A percentile compares a stretch with the other conserved stretches of the same genome.
Evolutionary conservation across 2,329 filamentous ascomycete species (phyloP).

Genomic region (Neurospora crassa): DNA sequence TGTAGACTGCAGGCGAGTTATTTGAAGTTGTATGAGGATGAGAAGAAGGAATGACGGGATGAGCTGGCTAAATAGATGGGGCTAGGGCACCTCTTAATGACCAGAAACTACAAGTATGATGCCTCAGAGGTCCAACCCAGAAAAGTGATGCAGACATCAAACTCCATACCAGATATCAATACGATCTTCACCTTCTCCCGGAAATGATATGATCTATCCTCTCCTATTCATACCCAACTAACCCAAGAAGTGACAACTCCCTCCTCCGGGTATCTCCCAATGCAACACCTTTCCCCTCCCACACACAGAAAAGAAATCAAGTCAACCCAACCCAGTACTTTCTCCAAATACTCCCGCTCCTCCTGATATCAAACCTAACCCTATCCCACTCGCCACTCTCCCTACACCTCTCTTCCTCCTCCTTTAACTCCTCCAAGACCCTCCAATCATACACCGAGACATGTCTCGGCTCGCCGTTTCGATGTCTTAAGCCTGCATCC

Average conservation of each 20-base stretch:
- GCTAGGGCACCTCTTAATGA: too few relatives aligned
- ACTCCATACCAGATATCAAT: neutral
- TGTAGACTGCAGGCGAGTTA: constrained; percentile 45
- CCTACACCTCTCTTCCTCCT: constrained; percentile 15
- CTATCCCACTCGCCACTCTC: constrained; percentile 3
- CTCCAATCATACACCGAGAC: constrained; percentile 30
- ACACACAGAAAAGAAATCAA: neutral
- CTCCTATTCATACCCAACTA: neutral
- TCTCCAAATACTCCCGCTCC: constrained; percentile 15
- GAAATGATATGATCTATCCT: neutral
- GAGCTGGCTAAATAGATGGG: neutral
- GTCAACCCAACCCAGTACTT: constrained; percentile 18
- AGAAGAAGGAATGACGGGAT: constrained; percentile 11
- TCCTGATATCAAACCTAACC: constrained; percentile 8
- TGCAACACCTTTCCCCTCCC: neutral
- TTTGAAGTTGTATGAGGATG: constrained; percentile 40
- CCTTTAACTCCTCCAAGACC: constrained; percentile 23
- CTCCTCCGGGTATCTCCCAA: neutral
- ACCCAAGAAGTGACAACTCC: neutral
- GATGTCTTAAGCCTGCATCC: constrained; percentile 13
- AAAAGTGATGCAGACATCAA: neutral
- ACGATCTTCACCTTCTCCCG: neutral
- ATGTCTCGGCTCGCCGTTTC: constrained; percentile 19
- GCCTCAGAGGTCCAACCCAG: too few relatives aligned
- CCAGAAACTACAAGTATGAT: neutral